Percentiles rank a stretch among this genome's conserved stretches.
Evolutionary conservation across 495 filamentous ascomycete genomes (phyloP).

Genomic region (Aspergillus avenaceus): DNA sequence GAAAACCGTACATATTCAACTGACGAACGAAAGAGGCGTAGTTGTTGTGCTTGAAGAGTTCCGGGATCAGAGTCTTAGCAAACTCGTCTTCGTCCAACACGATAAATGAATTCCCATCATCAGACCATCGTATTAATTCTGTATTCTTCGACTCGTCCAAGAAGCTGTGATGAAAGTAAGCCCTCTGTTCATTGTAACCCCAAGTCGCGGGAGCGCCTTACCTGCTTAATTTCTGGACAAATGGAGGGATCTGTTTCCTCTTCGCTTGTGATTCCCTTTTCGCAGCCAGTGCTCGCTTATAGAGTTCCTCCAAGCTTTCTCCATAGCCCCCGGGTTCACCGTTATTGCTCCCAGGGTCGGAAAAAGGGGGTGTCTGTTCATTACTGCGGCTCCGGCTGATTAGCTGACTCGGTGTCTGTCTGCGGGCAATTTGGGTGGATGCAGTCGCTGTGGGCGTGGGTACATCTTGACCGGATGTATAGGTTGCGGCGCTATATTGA

Average conservation of each 20-base stretch:
- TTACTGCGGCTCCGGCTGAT: constrained; percentile 44
- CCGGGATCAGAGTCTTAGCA: constrained; percentile 92
- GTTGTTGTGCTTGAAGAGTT: constrained; percentile 99
- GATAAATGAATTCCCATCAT: constrained; percentile 92
- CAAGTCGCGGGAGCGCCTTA: constrained; percentile 38
- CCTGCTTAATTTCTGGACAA: constrained; percentile 99
- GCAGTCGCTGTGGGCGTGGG: constrained; percentile 40
- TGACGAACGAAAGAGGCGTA: constrained; percentile 98
- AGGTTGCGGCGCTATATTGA: constrained; percentile 37
- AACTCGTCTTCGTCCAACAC: constrained; percentile 98
- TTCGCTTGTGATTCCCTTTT: constrained; percentile 82
- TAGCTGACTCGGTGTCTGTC: constrained; percentile 57
- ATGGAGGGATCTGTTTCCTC: constrained; percentile 91
- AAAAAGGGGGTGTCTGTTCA: constrained; percentile 44
- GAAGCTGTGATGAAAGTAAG: constrained; percentile 59
- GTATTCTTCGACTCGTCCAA: constrained; percentile 88
- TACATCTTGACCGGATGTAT: constrained; percentile 36
- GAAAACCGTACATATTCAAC: constrained; percentile 99
- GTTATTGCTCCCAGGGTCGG: constrained; percentile 40
- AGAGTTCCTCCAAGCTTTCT: constrained; percentile 69
- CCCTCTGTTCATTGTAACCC: background rate
- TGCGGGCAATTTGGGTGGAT: constrained; percentile 64
- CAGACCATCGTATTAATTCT: constrained; percentile 95
- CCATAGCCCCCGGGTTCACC: constrained; percentile 51
- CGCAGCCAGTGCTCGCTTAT: constrained; percentile 67